Percentiles rank a stretch among this genome's conserved stretches.
These are phyloP conservation scores for Cutaneotrichosporon sp. DNA, from an alignment of 1,284 basidiomycete species.

Conservation along the genomic window DNA sequence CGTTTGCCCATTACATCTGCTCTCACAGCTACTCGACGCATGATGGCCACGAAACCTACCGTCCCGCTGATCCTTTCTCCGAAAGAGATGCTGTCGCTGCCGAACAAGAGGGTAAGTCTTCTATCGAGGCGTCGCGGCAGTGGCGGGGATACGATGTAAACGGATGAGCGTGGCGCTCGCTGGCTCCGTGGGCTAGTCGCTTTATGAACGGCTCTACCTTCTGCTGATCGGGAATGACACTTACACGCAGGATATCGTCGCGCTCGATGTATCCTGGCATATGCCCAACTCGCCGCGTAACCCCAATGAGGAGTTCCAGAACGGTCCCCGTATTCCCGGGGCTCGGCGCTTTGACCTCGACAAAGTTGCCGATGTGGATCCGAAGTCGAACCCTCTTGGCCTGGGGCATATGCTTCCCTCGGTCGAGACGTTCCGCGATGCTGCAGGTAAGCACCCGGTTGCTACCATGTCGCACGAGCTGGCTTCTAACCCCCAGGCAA, in stretches of 20 bases:
- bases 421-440: constrained; percentile 64
- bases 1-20: not conserved
- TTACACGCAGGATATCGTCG: constrained; percentile 15
- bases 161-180: too few relatives aligned
- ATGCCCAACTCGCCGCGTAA: constrained; percentile 48
- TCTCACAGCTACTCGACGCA: not conserved
- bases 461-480: not conserved
- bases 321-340: constrained; percentile 59
- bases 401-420: constrained; percentile 93
- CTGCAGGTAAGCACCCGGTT: constrained; percentile 63
- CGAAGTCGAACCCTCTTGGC: constrained; percentile 59
- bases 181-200: too few relatives aligned
- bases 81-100: constrained; percentile 27
- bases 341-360: constrained; percentile 81
- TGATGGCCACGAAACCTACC: not conserved
- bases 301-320: constrained; percentile 38
- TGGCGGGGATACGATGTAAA: too few relatives aligned
- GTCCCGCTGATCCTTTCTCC: constrained; percentile 40
- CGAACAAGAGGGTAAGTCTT: constrained; percentile 6
- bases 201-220: too few relatives aligned
- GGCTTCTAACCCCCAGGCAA: constrained; percentile 51
- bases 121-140: too few relatives aligned
- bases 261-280: constrained; percentile 48
- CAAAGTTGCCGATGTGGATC: constrained; percentile 51
- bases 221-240: not conserved